Evolutionary conservation across 345 rosid genomes (phyloP), one percentile per base, ranked within the genome.

Genomic region (Zanthoxylum bungeanum): DNA sequence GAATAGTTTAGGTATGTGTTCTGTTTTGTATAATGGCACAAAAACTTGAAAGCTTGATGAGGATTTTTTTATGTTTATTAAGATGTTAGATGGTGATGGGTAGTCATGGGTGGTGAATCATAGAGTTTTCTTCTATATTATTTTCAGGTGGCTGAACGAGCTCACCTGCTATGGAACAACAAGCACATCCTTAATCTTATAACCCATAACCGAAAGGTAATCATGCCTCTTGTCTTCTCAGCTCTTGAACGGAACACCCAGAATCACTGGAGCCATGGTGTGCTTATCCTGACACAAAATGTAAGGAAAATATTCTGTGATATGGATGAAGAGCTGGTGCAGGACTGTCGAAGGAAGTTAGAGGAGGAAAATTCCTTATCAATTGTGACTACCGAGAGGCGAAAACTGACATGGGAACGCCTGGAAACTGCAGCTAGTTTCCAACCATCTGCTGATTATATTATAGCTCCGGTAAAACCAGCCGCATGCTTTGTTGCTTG

Each of bases 141-240:
- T 64, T 83, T 80, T 71, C 85, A 91, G 96, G 93, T 91, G 56
- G 89, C 96, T 1, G 93, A 91, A 80, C 85, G 96, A 46, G 93
- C 93, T 24, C 96, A 88, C 77, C 75, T 91, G 80, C 74, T 91
- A 22, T 88, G 87, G 93, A 85, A 87, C 81, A 91, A 91, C 3
- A 91, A 87, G 76, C 90, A 83, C 55, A 36, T 91, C 77, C 81
- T 88, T 21, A 79, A 80, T 51, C 91, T 85, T 12, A 71, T 88
- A 7, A 72, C 78, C 16, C 81, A 85, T 7, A 85, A 91, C 65
- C 75, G 86, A 49, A 85, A 84, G 31, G 89, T 77, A 67, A 83
- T 91, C 57, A 74, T 85, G 68, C 96, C 96, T 30, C 77, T 87
- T 0, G 74, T 88, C 58, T 66, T 82, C 72, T 60, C 90, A 25